Conservation (phyloP, 2,329 filamentous ascomycete species). For the Lachnellula arida region DNA sequence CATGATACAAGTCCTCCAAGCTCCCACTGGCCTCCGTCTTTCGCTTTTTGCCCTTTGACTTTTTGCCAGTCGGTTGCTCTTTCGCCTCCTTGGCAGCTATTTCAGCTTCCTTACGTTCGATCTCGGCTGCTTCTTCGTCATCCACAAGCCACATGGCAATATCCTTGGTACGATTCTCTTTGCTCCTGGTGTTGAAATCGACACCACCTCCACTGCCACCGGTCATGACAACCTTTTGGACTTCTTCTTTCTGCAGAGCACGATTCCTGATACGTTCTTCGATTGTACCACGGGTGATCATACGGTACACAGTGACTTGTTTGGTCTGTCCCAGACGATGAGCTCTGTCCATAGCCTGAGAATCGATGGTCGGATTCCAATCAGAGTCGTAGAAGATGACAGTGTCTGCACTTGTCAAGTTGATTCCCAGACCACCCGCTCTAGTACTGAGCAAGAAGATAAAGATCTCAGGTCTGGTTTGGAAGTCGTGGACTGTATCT, state of each 20-base stretch:
- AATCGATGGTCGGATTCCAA: slow-evolving; percentile 99
- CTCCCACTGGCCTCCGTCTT: slow-evolving; percentile 56
- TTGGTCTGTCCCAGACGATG: slow-evolving; percentile 94
- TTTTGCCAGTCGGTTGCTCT: slow-evolving; percentile 62
- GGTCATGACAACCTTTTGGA: slow-evolving; percentile 93
- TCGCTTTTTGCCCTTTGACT: slow-evolving; percentile 57
- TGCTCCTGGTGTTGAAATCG: slow-evolving; percentile 89
- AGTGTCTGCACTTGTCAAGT: slow-evolving; percentile 91
- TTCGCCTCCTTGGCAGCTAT: slow-evolving; percentile 52
- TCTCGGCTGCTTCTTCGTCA: slow-evolving; percentile 90
- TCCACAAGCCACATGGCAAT: slow-evolving; percentile 99
- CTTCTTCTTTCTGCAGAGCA: slow-evolving; percentile 96
- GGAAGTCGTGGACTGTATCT: slow-evolving; percentile 95
- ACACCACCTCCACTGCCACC: slow-evolving; percentile 79
- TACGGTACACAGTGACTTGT: slow-evolving; percentile 94
- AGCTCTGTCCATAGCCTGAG: slow-evolving; percentile 97
- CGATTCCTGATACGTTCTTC: slow-evolving; percentile 97
- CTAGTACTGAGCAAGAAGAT: slow-evolving; percentile 95
- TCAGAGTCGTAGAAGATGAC: slow-evolving; percentile 99
- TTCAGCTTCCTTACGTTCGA: slow-evolving; percentile 89
- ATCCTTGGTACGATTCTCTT: slow-evolving; percentile 93
- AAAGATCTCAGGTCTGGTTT: slow-evolving; percentile 90
- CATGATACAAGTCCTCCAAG: slow-evolving; percentile 97
- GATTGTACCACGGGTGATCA: slow-evolving; percentile 95
- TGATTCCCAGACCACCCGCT: slow-evolving; percentile 96